Base-by-base conservation (phyloP, 331 rosid species). In the Pyrus hybrid region DNA sequence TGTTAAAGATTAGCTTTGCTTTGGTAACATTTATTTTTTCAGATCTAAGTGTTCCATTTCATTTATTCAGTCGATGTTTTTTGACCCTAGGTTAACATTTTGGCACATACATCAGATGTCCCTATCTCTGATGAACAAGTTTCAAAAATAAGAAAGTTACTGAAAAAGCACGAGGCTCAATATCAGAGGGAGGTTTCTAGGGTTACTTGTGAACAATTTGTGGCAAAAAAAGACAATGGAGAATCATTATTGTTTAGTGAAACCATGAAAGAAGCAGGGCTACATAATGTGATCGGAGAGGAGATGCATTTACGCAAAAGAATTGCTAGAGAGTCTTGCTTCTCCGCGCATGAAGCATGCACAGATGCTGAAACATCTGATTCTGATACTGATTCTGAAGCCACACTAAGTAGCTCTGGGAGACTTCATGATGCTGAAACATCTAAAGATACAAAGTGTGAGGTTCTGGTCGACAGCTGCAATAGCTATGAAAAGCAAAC, bases 101-200 rank as follows among this genome's bases (percentile, higher is more conserved):
- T 95, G 98, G 93, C 93, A 63, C 89, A 95, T 76, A 78, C 89
- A 76, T 77, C 88, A 25, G 97, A 95, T 79, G 79, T 63, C 80
- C 96, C 91, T 56, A 84, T 88, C 76, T 87, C 98, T 73, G 74
- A 89, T 5, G 97, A 91, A 73, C 98, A 91, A 76, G 87, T 91
- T 77, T 63, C 86, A 35, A 91, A 81, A 80, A 86, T 95, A 80
- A 82, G 88, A 21, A 91, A 81, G 78, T 68, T 95, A 68, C 82
- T 95, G 86, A 91, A 95, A 76, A 92, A 71, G 88, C 93, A 88
- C 85, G 80, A 80, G 78, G 78, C 85, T 76, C 85, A 85, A 33
- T 84, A 86, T 77, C 83, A 73, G 77, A 82, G 75, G 68, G 86
- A 76, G 73, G 80, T 83, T 58, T 79, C 89, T 8, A 78, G 65